A percentile compares a stretch with the other conserved stretches of the same genome.
Conservation (phyloP, 768 basidiomycete species). For the Amanita phalloides region DNA sequence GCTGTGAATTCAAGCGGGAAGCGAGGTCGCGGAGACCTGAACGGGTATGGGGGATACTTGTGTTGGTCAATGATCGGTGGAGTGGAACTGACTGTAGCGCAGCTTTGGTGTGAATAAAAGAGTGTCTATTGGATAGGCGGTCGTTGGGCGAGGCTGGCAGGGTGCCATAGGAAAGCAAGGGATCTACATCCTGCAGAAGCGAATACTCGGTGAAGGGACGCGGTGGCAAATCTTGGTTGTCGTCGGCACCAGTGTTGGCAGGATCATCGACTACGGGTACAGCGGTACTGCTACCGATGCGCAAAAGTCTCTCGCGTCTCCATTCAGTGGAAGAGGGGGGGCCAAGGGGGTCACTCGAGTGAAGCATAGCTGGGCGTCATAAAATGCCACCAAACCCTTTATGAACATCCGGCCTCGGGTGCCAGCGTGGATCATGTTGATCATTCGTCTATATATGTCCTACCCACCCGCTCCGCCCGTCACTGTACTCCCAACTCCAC, state of each 20-base stretch:
- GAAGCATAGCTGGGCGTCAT: background rate
- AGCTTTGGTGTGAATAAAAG: constrained; percentile 18
- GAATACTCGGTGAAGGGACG: constrained; percentile 20
- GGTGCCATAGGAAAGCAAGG: constrained; percentile 45
- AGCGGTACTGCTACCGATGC: constrained; percentile 32
- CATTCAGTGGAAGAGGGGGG: constrained; percentile 48
- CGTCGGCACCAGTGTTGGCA: background rate
- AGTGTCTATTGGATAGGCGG: constrained; percentile 11
- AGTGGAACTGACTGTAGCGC: constrained; percentile 32
- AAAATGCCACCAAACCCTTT: background rate
- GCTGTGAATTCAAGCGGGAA: constrained; percentile 33
- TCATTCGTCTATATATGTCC: background rate
- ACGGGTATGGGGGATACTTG: constrained; percentile 24
- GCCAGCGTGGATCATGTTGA: too few species aligned
- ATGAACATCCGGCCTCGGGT: too few species aligned
- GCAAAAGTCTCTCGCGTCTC: constrained; percentile 50
- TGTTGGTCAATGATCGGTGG: constrained; percentile 23
- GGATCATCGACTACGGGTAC: background rate
- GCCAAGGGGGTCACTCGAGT: constrained; percentile 21
- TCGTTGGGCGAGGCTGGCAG: constrained; percentile 21
- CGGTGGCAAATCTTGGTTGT: background rate
- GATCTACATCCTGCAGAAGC: constrained; percentile 19
- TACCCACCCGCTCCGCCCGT: background rate
- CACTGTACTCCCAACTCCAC: constrained; percentile 1
- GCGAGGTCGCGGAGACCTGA: constrained; percentile 29